Conservation (phyloP, 768 basidiomycete genomes). For the Mycena floridula region DNA sequence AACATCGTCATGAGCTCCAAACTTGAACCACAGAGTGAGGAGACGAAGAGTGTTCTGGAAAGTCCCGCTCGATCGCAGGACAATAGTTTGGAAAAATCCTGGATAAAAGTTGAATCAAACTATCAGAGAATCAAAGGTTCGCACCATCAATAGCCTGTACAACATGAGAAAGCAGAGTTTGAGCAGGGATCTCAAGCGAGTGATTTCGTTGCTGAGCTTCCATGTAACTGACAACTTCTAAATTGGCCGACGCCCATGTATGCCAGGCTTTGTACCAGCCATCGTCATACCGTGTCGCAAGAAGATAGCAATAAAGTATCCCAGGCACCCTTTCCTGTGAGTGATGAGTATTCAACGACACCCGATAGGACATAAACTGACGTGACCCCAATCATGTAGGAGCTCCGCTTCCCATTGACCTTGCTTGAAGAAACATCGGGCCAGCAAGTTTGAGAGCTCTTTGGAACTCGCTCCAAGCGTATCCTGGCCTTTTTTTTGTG, state of each 20-base stretch:
- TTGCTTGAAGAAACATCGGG: constrained; percentile 93
- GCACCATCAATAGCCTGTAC: constrained; percentile 90
- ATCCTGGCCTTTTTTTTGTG: constrained; percentile 54
- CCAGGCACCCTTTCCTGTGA: constrained; percentile 69
- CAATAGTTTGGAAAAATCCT: constrained; percentile 96
- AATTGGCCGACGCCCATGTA: constrained; percentile 95
- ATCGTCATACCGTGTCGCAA: constrained; percentile 87
- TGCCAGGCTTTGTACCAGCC: constrained; percentile 99
- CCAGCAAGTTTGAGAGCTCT: constrained; percentile 79
- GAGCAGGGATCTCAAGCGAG: constrained; percentile 50
- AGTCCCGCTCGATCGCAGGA: constrained; percentile 82
- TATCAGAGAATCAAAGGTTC: too few species aligned
- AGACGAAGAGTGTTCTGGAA: constrained; percentile 92
- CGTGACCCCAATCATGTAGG: constrained; percentile 72
- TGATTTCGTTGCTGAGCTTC: constrained; percentile 59
- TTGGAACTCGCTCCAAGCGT: constrained; percentile 54
- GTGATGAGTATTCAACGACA: too few species aligned
- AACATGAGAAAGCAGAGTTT: constrained; percentile 71
- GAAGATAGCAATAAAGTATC: constrained; percentile 77
- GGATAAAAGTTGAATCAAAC: constrained; percentile 7
- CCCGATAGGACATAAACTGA: constrained; percentile 28
- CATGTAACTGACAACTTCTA: constrained; percentile 82
- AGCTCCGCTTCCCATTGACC: constrained; percentile 91
- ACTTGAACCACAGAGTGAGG: constrained; percentile 97
- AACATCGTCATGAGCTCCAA: constrained; percentile 85